Conservation (phyloP, 176 grass and related monocot species). For the Luzula sylvatica region DNA sequence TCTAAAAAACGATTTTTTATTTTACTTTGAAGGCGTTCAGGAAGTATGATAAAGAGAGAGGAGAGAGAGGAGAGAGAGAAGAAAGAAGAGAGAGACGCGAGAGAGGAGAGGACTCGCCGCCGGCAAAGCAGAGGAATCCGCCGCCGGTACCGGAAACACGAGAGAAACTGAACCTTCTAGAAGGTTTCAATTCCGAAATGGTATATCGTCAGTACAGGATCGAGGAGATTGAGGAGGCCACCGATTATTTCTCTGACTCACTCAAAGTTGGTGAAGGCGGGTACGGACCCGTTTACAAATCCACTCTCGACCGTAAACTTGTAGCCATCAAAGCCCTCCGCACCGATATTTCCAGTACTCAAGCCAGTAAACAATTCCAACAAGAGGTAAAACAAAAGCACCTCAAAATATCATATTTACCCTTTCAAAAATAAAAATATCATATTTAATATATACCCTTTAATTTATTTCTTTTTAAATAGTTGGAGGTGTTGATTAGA, state of each 20-base stretch:
- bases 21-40: background rate
- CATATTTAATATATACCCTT: background rate
- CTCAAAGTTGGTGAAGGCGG: constrained; percentile 76
- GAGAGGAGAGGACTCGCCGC: too few relatives aligned
- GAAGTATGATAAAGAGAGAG: background rate
- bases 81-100: background rate
- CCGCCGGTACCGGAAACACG: constrained; percentile 18
- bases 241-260: constrained; percentile 34
- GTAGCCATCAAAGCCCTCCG: constrained; percentile 64
- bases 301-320: constrained; percentile 44
- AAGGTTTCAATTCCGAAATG: constrained; percentile 52
- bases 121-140: constrained; percentile 2
- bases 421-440: background rate
- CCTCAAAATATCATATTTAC: background rate
- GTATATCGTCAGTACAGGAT: constrained; percentile 37
- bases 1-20: background rate
- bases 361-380: constrained; percentile 70
- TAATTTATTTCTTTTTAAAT: background rate
- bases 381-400: constrained; percentile 51
- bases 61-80: constrained; percentile 10
- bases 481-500: constrained; percentile 74
- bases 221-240: constrained; percentile 40
- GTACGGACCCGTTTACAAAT: constrained; percentile 81
- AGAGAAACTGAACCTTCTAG: constrained; percentile 34
- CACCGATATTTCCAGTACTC: constrained; percentile 43